Base-by-base conservation (phyloP, 306 rosid genomes). In the Rubus idaeus region DNA sequence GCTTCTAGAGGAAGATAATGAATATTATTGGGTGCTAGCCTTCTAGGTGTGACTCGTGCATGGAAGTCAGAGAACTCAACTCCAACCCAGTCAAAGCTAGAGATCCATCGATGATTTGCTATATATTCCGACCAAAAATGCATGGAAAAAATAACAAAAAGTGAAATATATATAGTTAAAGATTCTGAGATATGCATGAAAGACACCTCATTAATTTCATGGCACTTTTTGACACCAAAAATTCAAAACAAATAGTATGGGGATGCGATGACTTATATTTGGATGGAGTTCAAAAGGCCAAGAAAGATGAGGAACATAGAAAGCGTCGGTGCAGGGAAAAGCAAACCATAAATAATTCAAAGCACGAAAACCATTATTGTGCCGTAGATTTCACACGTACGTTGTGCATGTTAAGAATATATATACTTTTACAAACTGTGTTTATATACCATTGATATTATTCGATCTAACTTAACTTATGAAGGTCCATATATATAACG, bases 1-100 rank as follows among this genome's bases (percentile, higher is more conserved):
- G 46, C 68, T 63, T 63, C 68, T 63, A 63, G 68, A 63, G 68
- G 68, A 30, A 62, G 20, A 63, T 6, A 14, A n/a, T 6, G 26
- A n/a, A 55, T 55, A 0, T n/a, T 20, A 20, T 57, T 21, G 37
- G 62, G 62, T 20, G 62, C 30, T 56, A 30, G 35, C 35, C 26
- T 23, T 0, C 1, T 30, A 30, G 35, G 35, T 30, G 30, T n/a
- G 62, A 57, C 35, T 9, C 14, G 26, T 9, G 49, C 50, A 40
- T 65, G 70, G 69, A 64, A 39, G 47, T 39, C 46, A 5, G 42
- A 39, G 5, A 64, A 17, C 26, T 46, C 47, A 39, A 8, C 16
- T 30, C 35, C 2, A 30, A 30, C 35, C 35, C 35, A 30, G 35
- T 23, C 42, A 26, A 30, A 61, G 67, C 41, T 11, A 11, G 18